Evolutionary conservation across 1,139 yeast genomes (phyloP).

Genomic region (Hanseniaspora gamundiae): DNA sequence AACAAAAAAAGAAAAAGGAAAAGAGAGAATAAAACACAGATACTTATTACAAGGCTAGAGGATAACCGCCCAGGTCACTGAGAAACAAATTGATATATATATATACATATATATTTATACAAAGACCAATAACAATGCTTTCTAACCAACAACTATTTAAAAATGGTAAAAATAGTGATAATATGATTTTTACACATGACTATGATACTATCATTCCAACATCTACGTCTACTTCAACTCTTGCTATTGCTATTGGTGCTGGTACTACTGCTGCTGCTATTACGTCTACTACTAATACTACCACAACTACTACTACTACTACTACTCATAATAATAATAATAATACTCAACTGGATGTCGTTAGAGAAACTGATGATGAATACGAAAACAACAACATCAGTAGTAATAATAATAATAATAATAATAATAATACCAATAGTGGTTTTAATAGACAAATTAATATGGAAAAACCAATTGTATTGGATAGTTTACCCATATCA

Average conservation of each 20-base stretch:
- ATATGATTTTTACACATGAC: background rate
- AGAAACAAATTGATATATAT: too few relatives aligned
- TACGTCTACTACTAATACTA: background rate
- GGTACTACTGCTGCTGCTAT: background rate
- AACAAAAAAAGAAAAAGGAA: too few relatives aligned
- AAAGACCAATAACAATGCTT: too few relatives aligned
- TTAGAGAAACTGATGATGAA: background rate
- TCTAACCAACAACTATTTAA: too few relatives aligned
- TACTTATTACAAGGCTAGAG: too few relatives aligned
- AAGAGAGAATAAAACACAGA: too few relatives aligned
- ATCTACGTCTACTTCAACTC: background rate
- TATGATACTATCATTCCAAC: too few relatives aligned
- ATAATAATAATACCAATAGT: background rate
- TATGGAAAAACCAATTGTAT: constrained; percentile 17
- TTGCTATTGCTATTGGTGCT: background rate
- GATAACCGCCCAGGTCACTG: too few relatives aligned
- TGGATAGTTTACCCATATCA: constrained; percentile 19
- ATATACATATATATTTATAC: too few relatives aligned
- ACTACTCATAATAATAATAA: background rate
- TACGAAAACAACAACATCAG: background rate
- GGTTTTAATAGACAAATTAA: background rate
- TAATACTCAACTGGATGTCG: background rate
- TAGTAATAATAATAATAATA: background rate
- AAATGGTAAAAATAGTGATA: background rate
- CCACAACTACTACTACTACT: background rate